Conservation (phyloP, 2,329 filamentous ascomycete species). For the Gaeumannomyces sp. region DNA sequence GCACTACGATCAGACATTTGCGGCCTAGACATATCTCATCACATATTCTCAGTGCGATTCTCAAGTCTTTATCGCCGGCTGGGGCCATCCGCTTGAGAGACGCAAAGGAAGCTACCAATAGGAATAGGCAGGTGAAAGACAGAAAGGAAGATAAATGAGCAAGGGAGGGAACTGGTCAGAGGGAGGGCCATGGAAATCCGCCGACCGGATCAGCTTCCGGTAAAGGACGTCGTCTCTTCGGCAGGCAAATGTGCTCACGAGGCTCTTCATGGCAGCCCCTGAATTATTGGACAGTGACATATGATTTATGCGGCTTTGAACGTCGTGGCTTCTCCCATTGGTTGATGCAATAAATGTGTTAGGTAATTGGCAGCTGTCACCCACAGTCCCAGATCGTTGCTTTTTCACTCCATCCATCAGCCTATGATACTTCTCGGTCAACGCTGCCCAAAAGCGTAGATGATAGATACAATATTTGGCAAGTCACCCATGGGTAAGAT, state of each 20-base stretch:
- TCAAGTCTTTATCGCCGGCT: background rate
- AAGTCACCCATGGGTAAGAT: background rate
- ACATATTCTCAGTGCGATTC: background rate
- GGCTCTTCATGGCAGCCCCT: background rate
- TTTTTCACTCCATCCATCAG: background rate
- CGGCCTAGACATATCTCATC: background rate
- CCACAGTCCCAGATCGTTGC: background rate
- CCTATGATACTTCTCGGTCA: background rate
- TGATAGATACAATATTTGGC: no score
- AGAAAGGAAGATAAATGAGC: background rate
- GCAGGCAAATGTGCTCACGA: background rate
- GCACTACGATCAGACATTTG: background rate
- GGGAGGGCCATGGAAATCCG: background rate
- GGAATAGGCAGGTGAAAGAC: background rate
- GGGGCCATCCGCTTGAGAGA: no score
- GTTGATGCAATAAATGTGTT: background rate
- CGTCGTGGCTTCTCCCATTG: background rate
- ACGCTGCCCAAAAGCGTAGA: background rate
- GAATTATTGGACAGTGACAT: no score
- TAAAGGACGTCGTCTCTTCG: background rate
- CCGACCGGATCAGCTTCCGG: background rate
- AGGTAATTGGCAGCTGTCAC: background rate
- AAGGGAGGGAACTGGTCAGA: background rate
- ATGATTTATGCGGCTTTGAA: background rate
- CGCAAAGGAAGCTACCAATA: no score